Evolutionary conservation across 768 basidiomycete species (phyloP).

Genomic region (Lactarius hengduanensis): DNA sequence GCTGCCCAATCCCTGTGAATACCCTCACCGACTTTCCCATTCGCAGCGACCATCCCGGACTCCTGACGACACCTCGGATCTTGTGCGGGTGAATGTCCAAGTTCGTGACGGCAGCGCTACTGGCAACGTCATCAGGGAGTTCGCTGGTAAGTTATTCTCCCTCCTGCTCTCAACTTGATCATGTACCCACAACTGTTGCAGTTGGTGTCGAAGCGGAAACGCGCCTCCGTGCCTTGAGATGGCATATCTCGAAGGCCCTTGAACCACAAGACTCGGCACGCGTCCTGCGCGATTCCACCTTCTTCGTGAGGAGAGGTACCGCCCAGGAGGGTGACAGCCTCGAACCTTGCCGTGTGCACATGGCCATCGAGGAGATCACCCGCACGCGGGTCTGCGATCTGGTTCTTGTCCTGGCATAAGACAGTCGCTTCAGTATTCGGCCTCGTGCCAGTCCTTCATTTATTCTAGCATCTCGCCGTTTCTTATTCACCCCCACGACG

Average conservation of each 20-base stretch:
- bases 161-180: neutral
- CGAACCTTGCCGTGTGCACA: slow-evolving; percentile 18
- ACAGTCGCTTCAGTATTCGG: too few species aligned
- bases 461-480: neutral
- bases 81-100: slow-evolving; percentile 20
- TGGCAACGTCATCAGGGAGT: slow-evolving; percentile 8
- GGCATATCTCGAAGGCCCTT: slow-evolving; percentile 25
- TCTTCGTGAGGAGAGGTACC: slow-evolving; percentile 4
- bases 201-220: slow-evolving; percentile 22
- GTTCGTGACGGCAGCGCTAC: slow-evolving; percentile 10
- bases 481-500: neutral
- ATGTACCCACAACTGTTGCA: neutral
- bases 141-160: slow-evolving; percentile 8
- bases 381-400: slow-evolving; percentile 15
- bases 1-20: too few species aligned
- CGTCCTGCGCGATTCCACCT: slow-evolving; percentile 19
- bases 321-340: slow-evolving; percentile 4
- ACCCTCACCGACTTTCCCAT: neutral
- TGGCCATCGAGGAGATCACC: slow-evolving; percentile 22
- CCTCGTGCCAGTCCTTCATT: neutral
- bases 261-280: slow-evolving; percentile 19
- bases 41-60: slow-evolving; percentile 15
- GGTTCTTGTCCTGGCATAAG: slow-evolving; percentile 18
- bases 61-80: neutral
- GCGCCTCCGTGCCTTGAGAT: slow-evolving; percentile 24